Base-by-base conservation (phyloP, 805 yeast genomes). In the Hagleromyces aurorensis region DNA sequence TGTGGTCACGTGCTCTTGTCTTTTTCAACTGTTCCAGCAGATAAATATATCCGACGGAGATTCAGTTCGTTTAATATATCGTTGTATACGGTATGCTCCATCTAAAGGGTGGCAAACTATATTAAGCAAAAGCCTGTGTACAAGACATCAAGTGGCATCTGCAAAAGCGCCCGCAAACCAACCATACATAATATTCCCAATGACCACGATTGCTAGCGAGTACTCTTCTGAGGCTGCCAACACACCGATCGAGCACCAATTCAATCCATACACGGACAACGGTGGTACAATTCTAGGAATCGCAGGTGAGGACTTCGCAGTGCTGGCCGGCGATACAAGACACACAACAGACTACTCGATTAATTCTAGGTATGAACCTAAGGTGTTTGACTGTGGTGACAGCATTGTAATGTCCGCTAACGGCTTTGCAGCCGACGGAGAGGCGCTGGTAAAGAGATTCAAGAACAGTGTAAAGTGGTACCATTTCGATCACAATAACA, bases 261-360 rank as follows among this genome's bases (percentile, higher is more conserved):
- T 86, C 64, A 85, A 86, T 53, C 96, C 96, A 21, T 86, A 86
- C 64, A 65, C 89, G 17, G 95, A 87, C 59, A 85, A 87, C 49
- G 98, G 98, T 48, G 98, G 98, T 50, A 89, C 97, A 6, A 87
- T 89, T 32, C 64, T 91, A 44, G 98, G 97, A 30, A 91, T 91
- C 59, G 96, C 98, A 1, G 98, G 98, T 29, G 83, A 85, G 56
- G 96, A 91, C 59, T 91, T 86, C 51, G 96, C 95, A 12, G 91
- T 91, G 19, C 67, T 91, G 38, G 98, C 98, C 1, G 97, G 97
- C 25, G 98, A 91, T 58, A 91, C 98, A n/a, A 79, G 98, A 66
- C 93, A 82, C 51, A 84, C 94, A 4, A 78, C 81, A 12, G 98
- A 96, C 13, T 91, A 86, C 62, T 77, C 83, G 40, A 91, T 91